Evolutionary conservation across 2,329 filamentous ascomycete genomes (phyloP).

Genomic region (Diaporthe aspalathi): DNA sequence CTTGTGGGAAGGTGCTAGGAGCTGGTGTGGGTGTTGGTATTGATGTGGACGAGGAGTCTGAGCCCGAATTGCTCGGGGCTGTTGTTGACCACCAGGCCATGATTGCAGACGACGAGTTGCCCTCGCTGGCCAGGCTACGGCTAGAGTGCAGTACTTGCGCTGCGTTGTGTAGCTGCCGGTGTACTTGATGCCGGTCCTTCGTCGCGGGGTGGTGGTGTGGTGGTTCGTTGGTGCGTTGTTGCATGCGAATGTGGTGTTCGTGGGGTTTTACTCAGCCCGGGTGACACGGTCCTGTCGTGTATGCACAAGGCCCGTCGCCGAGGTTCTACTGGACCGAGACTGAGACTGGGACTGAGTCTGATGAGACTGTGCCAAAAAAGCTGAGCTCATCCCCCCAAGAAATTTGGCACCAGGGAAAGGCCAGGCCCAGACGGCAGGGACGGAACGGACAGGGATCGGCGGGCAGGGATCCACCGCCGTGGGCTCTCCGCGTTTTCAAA

Average conservation of each 20-base stretch:
- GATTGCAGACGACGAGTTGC: conserved; percentile 39
- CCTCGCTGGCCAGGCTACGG: not conserved
- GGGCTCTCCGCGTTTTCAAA: conserved; percentile 3
- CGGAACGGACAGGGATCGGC: conserved; percentile 10
- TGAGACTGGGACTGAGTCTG: not conserved
- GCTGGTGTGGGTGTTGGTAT: not conserved
- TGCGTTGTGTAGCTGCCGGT: no score
- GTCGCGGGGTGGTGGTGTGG: not conserved
- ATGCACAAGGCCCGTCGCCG: not conserved
- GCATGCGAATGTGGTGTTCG: not conserved
- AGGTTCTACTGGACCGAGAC: conserved; percentile 14
- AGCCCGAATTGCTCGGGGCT: conserved; percentile 30
- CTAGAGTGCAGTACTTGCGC: no score
- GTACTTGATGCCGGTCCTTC: not conserved
- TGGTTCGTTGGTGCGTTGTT: not conserved
- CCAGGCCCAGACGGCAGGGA: conserved; percentile 12
- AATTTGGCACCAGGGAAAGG: not conserved
- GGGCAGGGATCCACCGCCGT: conserved; percentile 18
- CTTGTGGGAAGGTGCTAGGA: conserved; percentile 9
- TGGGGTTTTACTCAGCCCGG: not conserved
- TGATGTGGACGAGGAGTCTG: conserved; percentile 1
- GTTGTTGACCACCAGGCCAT: conserved; percentile 38
- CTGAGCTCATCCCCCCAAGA: conserved; percentile 14
- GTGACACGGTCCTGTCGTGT: not conserved
- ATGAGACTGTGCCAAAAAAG: no score